Conservation (phyloP, 768 basidiomycete genomes). For the Agrocybe pediades region DNA sequence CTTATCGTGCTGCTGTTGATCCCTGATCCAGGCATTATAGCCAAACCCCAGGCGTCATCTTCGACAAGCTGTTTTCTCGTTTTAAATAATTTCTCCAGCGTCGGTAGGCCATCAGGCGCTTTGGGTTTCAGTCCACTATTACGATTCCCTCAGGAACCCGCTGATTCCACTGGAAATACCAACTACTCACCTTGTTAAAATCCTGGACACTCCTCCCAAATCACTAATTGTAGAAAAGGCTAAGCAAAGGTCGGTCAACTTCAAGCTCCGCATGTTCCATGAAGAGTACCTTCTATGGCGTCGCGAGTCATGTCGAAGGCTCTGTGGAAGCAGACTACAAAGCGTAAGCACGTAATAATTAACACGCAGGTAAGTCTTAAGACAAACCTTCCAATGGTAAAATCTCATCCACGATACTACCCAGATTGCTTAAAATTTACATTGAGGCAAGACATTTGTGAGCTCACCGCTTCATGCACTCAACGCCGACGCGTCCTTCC, state of each 20-base stretch:
- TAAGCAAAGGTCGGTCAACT: slow-evolving; percentile 17
- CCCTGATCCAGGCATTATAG: slow-evolving; percentile 76
- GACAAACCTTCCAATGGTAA: slow-evolving; percentile 61
- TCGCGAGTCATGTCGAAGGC: slow-evolving; percentile 76
- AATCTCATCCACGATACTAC: slow-evolving; percentile 60
- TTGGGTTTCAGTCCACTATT: slow-evolving; percentile 55
- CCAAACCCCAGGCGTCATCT: slow-evolving; percentile 40
- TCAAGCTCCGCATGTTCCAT: neutral
- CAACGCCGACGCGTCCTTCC: slow-evolving; percentile 61
- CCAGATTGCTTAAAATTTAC: neutral
- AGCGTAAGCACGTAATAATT: neutral
- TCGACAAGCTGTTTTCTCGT: slow-evolving; percentile 35
- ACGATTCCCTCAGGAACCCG: neutral
- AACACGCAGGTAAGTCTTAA: neutral
- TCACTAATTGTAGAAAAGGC: slow-evolving; percentile 50
- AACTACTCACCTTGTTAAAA: slow-evolving; percentile 70
- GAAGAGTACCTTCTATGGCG: slow-evolving; percentile 47
- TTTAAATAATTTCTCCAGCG: slow-evolving; percentile 41
- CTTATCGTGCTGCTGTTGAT: slow-evolving; percentile 62
- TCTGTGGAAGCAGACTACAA: slow-evolving; percentile 73
- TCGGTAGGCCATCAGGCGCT: slow-evolving; percentile 42
- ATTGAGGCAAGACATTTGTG: neutral
- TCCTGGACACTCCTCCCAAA: slow-evolving; percentile 69
- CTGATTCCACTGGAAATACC: neutral
- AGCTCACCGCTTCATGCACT: slow-evolving; percentile 54